phyloP scores from a whole-genome alignment of 768 basidiomycete species.

The Pulveroboletus sp. region DNA sequence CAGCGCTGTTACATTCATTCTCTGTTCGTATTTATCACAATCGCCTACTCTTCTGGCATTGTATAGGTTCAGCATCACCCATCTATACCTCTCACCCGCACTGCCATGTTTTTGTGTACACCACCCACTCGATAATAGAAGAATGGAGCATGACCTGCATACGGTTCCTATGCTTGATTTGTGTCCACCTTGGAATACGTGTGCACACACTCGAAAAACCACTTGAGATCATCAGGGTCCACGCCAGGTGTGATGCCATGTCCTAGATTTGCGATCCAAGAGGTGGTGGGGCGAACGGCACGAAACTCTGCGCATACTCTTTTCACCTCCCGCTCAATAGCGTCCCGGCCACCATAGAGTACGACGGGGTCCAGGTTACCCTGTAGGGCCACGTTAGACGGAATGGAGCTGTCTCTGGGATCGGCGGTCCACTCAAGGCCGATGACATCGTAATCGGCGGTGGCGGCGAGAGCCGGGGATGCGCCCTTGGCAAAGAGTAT shows the following conservation, averaged over 20 bases:
- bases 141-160: conserved; percentile 5
- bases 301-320: conserved; percentile 79
- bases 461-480: conserved; percentile 66
- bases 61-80: conserved; percentile 28
- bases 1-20: conserved; percentile 6
- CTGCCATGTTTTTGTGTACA: conserved; percentile 20
- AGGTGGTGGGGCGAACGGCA: conserved; percentile 44
- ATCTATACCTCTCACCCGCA: conserved; percentile 12
- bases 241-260: conserved; percentile 97
- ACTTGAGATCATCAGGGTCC: conserved; percentile 87
- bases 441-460: conserved; percentile 80
- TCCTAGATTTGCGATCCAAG: conserved; percentile 97
- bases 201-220: conserved; percentile 89
- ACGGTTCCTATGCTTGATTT: background rate
- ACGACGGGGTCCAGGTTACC: conserved; percentile 92
- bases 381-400: conserved; percentile 69
- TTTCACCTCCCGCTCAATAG: conserved; percentile 85
- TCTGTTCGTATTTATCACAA: conserved; percentile 29
- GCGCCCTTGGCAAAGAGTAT: conserved; percentile 96
- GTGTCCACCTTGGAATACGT: conserved; percentile 56
- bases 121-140: conserved; percentile 11
- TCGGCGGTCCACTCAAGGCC: conserved; percentile 92
- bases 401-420: conserved; percentile 60
- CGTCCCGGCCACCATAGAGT: conserved; percentile 80
- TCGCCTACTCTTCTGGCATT: conserved; percentile 21